Evolutionary conservation across 345 rosid species (phyloP), one percentile per base, ranked within the genome.

Genomic region (Rubroshorea leprosula): DNA sequence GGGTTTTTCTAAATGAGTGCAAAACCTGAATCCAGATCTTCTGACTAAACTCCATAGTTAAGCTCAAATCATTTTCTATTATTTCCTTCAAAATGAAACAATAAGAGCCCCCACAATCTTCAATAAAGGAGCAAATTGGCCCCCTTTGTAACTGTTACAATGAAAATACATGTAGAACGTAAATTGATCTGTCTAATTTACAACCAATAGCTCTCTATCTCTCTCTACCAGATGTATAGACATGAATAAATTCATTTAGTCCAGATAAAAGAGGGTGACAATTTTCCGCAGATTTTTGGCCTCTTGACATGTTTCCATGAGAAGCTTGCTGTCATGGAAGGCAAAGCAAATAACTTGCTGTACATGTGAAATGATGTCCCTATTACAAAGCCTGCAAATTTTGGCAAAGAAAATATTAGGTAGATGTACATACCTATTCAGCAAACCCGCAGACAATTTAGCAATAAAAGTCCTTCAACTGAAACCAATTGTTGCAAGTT

Each of bases 321-420:
- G 87, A 76, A 92, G 65, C 75, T 64, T 77, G 80, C 98, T 89
- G 58, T 92, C 96, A 47, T 92, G 98, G 75, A 89, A 92, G 0
- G 95, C 98, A n/a, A 92, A 92, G 85, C 98, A 92, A 25, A 92
- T 89, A 5, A 92, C 96, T 72, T 89, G 96, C 62, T 92, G 98
- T 71, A 92, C 96, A 11, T 92, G 93, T 29, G 95, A 89, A 61
- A 89, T 88, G 60, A 92, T 92, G 73, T 89, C 95, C 98, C 79
- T 84, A 56, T 92, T 89, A 69, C 98, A 92, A 35, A 89, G 69
- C 95, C 96, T 92, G 93, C 67, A 68, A 53, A 45, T 1, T 60
- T 65, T 63, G 11, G 56, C 67, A 68, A 5, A 11, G 1, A 14
- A 39, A 44, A 23, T 18, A 19, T 5, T 35, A 35, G 55, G 55